Evolutionary conservation across 257 asterid species (phyloP).

Genomic region (Petrea volubilis): DNA sequence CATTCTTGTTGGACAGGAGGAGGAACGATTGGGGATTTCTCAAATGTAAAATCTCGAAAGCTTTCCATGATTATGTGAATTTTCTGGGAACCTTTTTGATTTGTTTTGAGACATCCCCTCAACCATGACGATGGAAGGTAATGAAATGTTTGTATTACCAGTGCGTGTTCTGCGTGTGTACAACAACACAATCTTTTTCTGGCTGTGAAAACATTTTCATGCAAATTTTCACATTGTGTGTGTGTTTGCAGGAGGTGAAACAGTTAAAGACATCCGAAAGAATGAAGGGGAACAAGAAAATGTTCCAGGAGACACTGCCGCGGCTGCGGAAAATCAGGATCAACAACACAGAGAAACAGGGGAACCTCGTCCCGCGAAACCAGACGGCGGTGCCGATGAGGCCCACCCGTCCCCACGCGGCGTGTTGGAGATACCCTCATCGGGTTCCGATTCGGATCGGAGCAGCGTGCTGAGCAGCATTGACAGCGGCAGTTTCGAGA

Average conservation of each 20-base stretch:
- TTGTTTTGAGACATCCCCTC: constrained; percentile 11
- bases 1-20: constrained; percentile 38
- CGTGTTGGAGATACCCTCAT: constrained; percentile 59
- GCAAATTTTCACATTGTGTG: too few species aligned
- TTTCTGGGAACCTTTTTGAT: constrained; percentile 16
- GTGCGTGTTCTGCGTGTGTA: neutral
- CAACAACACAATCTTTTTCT: neutral
- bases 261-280: neutral
- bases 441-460: constrained; percentile 42
- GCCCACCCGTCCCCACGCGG: constrained; percentile 63
- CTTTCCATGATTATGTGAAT: neutral
- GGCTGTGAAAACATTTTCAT: neutral
- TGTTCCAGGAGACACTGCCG: neutral
- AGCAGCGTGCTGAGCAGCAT: constrained; percentile 19
- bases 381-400: constrained; percentile 6
- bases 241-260: neutral
- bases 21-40: constrained; percentile 24
- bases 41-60: constrained; percentile 24
- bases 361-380: neutral
- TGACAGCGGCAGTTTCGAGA: constrained; percentile 41
- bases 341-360: neutral
- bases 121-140: constrained; percentile 44
- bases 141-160: neutral
- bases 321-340: neutral
- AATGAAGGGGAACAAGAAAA: neutral